phyloP scores from a whole-genome alignment of 495 filamentous ascomycete species.

The Trichocladium antarcticum region DNA sequence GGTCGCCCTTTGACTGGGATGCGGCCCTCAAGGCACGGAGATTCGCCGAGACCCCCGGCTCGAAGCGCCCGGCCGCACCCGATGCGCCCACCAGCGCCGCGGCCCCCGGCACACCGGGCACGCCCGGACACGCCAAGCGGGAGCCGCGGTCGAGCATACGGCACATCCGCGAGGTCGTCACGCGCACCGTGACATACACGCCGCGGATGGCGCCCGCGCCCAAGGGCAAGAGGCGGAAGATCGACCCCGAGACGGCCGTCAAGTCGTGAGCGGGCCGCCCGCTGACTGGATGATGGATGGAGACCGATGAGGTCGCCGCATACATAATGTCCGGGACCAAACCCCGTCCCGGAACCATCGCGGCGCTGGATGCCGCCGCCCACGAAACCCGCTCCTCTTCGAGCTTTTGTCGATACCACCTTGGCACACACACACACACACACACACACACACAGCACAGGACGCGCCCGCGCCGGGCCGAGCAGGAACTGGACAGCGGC shows the following conservation, averaged over 20 bases:
- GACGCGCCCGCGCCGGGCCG: too few relatives aligned
- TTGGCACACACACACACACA: too few relatives aligned
- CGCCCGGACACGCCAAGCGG: constrained; percentile 25
- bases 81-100: constrained; percentile 15
- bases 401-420: too few relatives aligned
- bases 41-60: constrained; percentile 29
- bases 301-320: neutral
- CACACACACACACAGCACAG: too few relatives aligned
- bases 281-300: neutral
- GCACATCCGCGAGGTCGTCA: constrained; percentile 59
- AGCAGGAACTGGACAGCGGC: too few relatives aligned
- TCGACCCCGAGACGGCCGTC: constrained; percentile 39
- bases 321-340: neutral
- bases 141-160: constrained; percentile 41
- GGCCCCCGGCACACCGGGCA: neutral
- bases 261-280: constrained; percentile 21
- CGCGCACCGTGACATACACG: constrained; percentile 65
- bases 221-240: constrained; percentile 63
- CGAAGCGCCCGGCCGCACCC: constrained; percentile 29
- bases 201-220: constrained; percentile 58
- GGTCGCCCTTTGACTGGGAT: constrained; percentile 52
- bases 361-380: neutral
- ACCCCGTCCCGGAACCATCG: neutral
- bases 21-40: constrained; percentile 43
- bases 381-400: too few relatives aligned